Conservation (phyloP, 2,329 filamentous ascomycete species). For the Fusarium xylarioides region DNA sequence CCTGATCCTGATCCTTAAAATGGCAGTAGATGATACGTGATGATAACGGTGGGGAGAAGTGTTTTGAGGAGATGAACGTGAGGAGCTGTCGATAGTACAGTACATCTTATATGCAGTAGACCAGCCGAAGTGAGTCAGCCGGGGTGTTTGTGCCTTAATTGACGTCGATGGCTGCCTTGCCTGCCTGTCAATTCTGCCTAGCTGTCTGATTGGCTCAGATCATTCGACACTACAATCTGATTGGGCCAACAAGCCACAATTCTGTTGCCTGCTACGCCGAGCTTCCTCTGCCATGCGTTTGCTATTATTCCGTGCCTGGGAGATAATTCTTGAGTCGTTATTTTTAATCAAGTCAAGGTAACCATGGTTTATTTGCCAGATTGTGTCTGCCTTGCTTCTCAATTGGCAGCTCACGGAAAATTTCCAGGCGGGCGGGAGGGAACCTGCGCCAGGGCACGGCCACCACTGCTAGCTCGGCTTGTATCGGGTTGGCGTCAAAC, state of each 20-base stretch:
- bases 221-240: neutral
- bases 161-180: slow-evolving; percentile 7
- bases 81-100: neutral
- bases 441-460: neutral
- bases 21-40: neutral
- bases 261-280: slow-evolving; percentile 23
- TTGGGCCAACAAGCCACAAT: neutral
- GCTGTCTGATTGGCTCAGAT: neutral
- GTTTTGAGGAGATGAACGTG: neutral
- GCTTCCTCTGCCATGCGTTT: neutral
- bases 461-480: neutral
- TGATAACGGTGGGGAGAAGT: neutral
- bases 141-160: neutral
- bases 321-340: fast-evolving
- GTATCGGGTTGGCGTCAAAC: neutral
- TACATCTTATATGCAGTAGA: neutral
- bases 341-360: neutral
- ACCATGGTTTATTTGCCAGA: neutral
- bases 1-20: neutral
- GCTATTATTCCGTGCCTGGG: fast-evolving
- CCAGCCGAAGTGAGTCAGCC: neutral
- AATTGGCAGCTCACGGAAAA: neutral
- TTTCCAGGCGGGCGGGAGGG: neutral
- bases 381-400: neutral
- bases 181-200: slow-evolving; percentile 9